A percentile compares a stretch with the other conserved stretches of the same genome.
Evolutionary conservation across 305 asterid species (phyloP).

Genomic region (Fraxinus sp.): DNA sequence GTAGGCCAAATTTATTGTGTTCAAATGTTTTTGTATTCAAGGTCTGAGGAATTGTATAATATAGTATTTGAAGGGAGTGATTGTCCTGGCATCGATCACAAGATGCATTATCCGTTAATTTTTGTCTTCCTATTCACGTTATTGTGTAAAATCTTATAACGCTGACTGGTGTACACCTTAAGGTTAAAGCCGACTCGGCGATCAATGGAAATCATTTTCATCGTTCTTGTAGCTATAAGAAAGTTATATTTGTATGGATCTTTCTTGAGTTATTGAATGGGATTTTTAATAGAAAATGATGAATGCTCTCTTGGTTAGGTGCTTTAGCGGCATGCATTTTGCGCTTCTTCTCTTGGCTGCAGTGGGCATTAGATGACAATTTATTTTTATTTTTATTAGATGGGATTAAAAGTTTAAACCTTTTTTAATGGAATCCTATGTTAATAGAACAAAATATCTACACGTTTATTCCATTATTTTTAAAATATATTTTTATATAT

Average conservation of each 20-base stretch:
- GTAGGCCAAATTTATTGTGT: background rate
- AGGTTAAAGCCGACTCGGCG: background rate
- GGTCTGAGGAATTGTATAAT: slow-evolving; percentile 7
- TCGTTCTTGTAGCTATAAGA: background rate
- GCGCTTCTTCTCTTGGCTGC: background rate
- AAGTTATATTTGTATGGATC: background rate
- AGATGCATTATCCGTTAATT: background rate
- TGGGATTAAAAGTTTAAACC: background rate
- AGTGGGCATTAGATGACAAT: background rate
- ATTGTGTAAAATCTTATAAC: background rate
- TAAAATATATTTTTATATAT: too few relatives aligned
- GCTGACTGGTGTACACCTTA: background rate
- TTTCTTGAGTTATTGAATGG: background rate
- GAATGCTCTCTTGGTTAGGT: background rate
- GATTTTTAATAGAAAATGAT: background rate
- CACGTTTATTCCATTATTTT: too few relatives aligned
- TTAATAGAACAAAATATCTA: background rate
- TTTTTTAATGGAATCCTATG: background rate
- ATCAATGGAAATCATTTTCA: background rate
- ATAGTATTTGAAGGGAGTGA: background rate
- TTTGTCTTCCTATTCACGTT: background rate
- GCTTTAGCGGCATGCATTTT: background rate
- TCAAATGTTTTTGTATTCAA: background rate
- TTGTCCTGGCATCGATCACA: background rate
- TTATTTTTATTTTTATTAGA: background rate